These are phyloP conservation scores for Ceratocystis papillata DNA, from an alignment of 2,329 filamentous ascomycete genomes.

Conservation along the genomic window DNA sequence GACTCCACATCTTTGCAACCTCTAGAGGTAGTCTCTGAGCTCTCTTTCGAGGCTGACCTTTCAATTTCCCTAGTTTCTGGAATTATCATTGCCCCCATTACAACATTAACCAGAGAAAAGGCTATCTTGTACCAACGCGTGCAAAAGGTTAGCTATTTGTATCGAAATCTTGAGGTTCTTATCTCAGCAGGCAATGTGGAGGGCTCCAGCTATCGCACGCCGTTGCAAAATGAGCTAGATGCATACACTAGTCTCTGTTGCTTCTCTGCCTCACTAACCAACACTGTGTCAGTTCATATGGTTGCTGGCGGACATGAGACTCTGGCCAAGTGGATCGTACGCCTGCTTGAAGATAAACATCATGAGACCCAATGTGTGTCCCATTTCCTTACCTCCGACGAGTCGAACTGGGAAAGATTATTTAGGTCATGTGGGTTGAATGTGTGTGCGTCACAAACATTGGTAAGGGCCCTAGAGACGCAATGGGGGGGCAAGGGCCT, in stretches of 20 bases:
- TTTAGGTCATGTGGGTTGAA: slow-evolving; percentile 33
- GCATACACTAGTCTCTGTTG: slow-evolving; percentile 42
- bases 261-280: slow-evolving; percentile 38
- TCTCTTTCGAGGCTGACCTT: slow-evolving; percentile 57
- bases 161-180: slow-evolving; percentile 37
- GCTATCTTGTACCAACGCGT: slow-evolving; percentile 30
- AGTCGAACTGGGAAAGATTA: slow-evolving; percentile 35
- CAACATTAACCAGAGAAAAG: neutral
- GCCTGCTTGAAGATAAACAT: slow-evolving; percentile 40
- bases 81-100: slow-evolving; percentile 50
- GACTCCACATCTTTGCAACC: neutral
- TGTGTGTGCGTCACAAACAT: slow-evolving; percentile 32
- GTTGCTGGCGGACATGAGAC: slow-evolving; percentile 42
- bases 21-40: slow-evolving; percentile 29
- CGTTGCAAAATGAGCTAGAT: slow-evolving; percentile 33
- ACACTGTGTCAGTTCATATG: slow-evolving; percentile 36
- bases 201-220: slow-evolving; percentile 34
- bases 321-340: slow-evolving; percentile 45
- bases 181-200: neutral
- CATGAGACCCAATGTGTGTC: slow-evolving; percentile 28
- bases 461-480: slow-evolving; percentile 29
- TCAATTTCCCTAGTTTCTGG: slow-evolving; percentile 40
- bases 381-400: slow-evolving; percentile 32
- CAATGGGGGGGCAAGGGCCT: slow-evolving; percentile 30
- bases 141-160: slow-evolving; percentile 43